A percentile compares a stretch with the other conserved stretches of the same genome.
Conservation (phyloP, 371 early-diverging fungal genomes). For the Rhizopus stolonifer region DNA sequence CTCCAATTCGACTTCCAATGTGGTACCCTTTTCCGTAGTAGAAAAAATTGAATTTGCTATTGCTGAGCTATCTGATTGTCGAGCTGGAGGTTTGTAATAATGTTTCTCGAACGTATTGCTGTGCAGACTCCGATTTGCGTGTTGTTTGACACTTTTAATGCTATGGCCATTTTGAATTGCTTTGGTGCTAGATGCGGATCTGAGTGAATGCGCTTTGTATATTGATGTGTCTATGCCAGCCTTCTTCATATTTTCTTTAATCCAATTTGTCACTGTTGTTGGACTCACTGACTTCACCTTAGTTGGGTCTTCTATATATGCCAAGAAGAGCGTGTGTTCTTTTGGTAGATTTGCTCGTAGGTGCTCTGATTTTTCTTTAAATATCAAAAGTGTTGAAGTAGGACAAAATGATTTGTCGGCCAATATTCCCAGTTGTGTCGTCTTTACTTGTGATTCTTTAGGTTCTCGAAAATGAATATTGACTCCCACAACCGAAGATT, state of each 20-base stretch:
- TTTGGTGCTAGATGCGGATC: background rate
- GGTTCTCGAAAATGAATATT: slow-evolving; percentile 5
- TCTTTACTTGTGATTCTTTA: slow-evolving; percentile 8
- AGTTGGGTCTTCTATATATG: background rate
- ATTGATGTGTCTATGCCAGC: background rate
- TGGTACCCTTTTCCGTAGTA: no score
- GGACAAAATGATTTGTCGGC: no score
- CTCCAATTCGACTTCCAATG: no score
- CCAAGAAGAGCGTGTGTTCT: slow-evolving; percentile 1
- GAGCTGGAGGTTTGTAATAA: background rate
- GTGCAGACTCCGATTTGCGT: slow-evolving; percentile 3
- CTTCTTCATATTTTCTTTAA: background rate
- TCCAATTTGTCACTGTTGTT: slow-evolving; percentile 1
- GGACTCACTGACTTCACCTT: background rate
- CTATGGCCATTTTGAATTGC: background rate
- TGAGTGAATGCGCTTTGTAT: slow-evolving; percentile 3
- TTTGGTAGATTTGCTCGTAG: background rate
- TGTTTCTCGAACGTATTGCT: background rate
- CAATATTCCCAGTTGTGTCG: background rate
- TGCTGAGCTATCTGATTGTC: background rate
- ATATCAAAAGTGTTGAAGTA: no score
- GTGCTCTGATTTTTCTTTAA: no score
- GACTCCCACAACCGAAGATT: background rate
- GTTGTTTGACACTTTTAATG: slow-evolving; percentile 4
- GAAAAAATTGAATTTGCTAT: slow-evolving; percentile 14